phyloP scores from a whole-genome alignment of 2,329 filamentous ascomycete species.

The Phialophora tarda region DNA sequence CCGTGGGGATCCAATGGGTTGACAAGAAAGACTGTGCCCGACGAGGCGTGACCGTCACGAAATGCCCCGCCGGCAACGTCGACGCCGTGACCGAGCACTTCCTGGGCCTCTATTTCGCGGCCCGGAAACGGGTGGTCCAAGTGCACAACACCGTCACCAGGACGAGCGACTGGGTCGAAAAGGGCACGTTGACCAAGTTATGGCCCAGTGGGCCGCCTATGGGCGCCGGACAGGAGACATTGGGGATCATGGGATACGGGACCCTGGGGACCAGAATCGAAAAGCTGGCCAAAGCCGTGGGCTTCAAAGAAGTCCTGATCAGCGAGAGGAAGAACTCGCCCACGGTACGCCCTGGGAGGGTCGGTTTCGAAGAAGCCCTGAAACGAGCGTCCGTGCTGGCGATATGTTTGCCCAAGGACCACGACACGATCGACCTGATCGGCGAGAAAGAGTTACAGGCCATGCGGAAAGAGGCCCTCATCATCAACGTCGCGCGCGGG shows the following conservation, averaged over 20 bases:
- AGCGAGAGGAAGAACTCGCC: conserved; percentile 53
- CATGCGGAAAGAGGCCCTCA: conserved; percentile 53
- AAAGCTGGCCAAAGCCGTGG: conserved; percentile 51
- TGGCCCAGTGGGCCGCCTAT: conserved; percentile 47
- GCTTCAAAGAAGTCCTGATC: conserved; percentile 55
- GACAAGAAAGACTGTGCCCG: conserved; percentile 52
- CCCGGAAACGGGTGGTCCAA: conserved; percentile 50
- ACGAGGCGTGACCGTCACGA: conserved; percentile 54
- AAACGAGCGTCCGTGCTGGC: conserved; percentile 43
- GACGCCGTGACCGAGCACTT: conserved; percentile 58
- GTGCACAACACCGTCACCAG: conserved; percentile 45
- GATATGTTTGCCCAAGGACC: conserved; percentile 43
- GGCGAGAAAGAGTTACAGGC: conserved; percentile 49
- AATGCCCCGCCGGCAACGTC: conserved; percentile 56
- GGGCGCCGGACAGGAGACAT: conserved; percentile 55
- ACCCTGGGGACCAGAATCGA: conserved; percentile 56
- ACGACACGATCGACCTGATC: conserved; percentile 46
- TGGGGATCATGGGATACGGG: conserved; percentile 59
- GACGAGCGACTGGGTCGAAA: conserved; percentile 50
- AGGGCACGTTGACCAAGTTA: conserved; percentile 46
- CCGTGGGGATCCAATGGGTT: conserved; percentile 56
- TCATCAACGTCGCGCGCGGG: conserved; percentile 59
- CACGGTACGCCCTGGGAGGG: conserved; percentile 20
- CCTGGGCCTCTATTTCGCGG: conserved; percentile 56
- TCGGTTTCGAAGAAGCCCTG: conserved; percentile 44